Percentiles rank a stretch among this genome's conserved stretches.
Evolutionary conservation across 2,329 filamentous ascomycete species (phyloP).

Genomic region (Onygenales sp.): DNA sequence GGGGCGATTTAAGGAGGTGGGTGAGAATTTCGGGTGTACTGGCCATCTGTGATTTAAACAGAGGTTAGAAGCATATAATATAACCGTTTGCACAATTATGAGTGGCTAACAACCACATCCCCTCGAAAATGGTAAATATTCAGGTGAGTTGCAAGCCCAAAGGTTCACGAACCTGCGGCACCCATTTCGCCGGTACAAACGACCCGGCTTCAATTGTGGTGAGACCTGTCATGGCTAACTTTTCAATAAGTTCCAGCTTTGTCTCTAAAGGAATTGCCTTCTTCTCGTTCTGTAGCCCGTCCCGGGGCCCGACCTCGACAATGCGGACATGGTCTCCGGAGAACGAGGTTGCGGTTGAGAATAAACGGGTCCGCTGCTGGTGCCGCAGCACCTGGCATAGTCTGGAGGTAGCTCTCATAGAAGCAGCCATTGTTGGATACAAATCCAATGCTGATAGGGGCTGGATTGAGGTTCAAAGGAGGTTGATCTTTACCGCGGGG

Average conservation of each 20-base stretch:
- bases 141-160: no score
- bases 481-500: background rate
- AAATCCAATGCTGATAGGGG: background rate
- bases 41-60: conserved; percentile 45
- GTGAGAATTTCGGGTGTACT: conserved; percentile 54
- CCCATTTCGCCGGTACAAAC: conserved; percentile 46
- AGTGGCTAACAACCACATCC: no score
- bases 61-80: no score
- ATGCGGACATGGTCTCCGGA: conserved; percentile 42
- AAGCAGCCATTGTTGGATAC: conserved; percentile 16
- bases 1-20: conserved; percentile 42
- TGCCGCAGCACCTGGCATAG: conserved; percentile 21
- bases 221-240: conserved; percentile 39
- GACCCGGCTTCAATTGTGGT: conserved; percentile 44
- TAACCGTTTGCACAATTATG: no score
- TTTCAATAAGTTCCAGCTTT: conserved; percentile 41
- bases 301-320: conserved; percentile 45
- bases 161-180: conserved; percentile 36
- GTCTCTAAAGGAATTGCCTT: conserved; percentile 38
- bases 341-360: conserved; percentile 32
- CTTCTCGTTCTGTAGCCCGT: conserved; percentile 47
- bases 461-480: background rate
- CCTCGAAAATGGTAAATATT: no score
- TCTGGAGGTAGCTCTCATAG: conserved; percentile 17
- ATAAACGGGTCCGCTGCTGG: conserved; percentile 16